phyloP scores from a whole-genome alignment of 2,329 filamentous ascomycete species.

The Pseudogymnoascus sp. region DNA sequence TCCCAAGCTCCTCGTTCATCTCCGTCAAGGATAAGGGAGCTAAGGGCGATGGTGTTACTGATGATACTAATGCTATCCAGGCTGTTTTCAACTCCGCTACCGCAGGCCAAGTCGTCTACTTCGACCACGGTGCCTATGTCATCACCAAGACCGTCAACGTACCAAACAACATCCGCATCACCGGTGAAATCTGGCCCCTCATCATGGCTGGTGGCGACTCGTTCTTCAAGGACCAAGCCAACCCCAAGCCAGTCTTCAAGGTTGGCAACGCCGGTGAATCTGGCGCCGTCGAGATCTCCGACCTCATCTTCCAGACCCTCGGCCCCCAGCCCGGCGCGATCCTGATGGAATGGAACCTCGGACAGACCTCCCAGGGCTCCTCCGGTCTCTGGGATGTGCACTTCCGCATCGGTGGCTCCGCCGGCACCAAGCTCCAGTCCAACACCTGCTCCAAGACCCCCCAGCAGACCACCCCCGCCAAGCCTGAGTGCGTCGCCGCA shows the following conservation, averaged over 20 bases:
- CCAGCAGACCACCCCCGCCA: conserved; percentile 50
- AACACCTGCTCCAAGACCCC: conserved; percentile 74
- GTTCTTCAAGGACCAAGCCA: conserved; percentile 65
- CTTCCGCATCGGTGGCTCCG: conserved; percentile 80
- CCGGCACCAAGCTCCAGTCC: conserved; percentile 75
- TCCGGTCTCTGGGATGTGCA: conserved; percentile 94
- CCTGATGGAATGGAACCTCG: conserved; percentile 86
- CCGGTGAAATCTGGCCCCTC: conserved; percentile 84
- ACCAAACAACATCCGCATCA: conserved; percentile 76
- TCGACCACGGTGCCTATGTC: conserved; percentile 68
- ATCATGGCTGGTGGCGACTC: conserved; percentile 71
- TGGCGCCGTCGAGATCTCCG: conserved; percentile 79
- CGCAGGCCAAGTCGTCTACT: conserved; percentile 60
- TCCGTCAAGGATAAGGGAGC: conserved; percentile 78
- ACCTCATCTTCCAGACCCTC: conserved; percentile 76
- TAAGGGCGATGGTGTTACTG: conserved; percentile 77
- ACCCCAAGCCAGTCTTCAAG: conserved; percentile 79
- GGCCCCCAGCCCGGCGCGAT: conserved; percentile 82
- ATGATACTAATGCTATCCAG: conserved; percentile 83
- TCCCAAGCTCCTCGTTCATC: conserved; percentile 63
- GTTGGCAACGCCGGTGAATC: conserved; percentile 70
- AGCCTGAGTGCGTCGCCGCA: conserved; percentile 63
- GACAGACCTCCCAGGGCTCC: conserved; percentile 56
- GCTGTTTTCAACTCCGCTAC: conserved; percentile 62
- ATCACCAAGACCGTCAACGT: conserved; percentile 64